Base-by-base conservation (phyloP, 306 rosid genomes). In the Lithocarpus polystachyus region DNA sequence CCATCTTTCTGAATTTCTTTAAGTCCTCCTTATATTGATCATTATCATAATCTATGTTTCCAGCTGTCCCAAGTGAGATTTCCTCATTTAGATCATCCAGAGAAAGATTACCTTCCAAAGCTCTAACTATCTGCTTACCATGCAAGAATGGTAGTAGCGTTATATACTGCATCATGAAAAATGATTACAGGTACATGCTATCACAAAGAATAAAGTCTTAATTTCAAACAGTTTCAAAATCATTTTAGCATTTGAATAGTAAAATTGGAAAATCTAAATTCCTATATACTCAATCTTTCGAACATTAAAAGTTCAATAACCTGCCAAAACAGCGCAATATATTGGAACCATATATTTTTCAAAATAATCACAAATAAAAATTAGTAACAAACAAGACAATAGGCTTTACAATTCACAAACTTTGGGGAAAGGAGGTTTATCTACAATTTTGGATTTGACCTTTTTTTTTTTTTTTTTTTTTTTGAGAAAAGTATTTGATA, bases 21-120 rank as follows among this genome's bases (percentile, higher is more conserved):
- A 85, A 26, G 85, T 90, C 92, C 77, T 87, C 79, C 71, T 79
- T 83, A 86, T 88, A 85, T 79, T 87, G 87, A 15, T 56, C 19
- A 69, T 75, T 37, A 29, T 79, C 84, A 77, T 83, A 88, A 22
- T 64, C 72, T 26, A 74, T 65, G 75, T 79, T 79, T 64, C 75
- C 85, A 18, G 80, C 86, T 85, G 1, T 79, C 35, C 82, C 89
- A 0, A 86, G 89, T 33, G 68, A 76, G 12, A 71, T 26, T 57
- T 80, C 86, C 43, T 79, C 82, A 57, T 53, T 72, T 55, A 85
- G 74, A 26, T 85, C 84, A 51, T 75, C 82, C 2, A 78, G 56
- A 75, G 89, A 37, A 35, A 59, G 73, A 71, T 82, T 72, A 23
- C 89, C 86, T 59, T 82, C 89, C 71, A 85, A 74, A 14, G 86